These are phyloP conservation scores for Beta corolliflora DNA, from an alignment of 179 eudicot species.

Conservation along the genomic window DNA sequence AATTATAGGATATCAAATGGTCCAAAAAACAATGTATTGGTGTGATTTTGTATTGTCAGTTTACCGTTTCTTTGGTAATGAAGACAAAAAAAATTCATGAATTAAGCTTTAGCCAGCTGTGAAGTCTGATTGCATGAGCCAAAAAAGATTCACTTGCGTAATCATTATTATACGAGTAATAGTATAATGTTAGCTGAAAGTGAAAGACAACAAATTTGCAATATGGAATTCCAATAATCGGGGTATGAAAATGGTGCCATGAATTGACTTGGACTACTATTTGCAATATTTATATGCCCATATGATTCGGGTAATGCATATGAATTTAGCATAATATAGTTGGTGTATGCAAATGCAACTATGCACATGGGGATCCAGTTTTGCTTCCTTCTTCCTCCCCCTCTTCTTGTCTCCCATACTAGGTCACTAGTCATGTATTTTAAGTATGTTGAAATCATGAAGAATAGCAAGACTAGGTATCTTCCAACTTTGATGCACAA, in stretches of 20 bases:
- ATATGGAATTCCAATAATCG: conserved; percentile 12
- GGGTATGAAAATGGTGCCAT: not conserved
- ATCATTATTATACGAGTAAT: not conserved
- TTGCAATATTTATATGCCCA: not conserved
- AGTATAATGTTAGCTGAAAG: not conserved
- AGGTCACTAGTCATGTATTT: not conserved
- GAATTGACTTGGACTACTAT: not conserved
- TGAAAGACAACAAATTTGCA: not conserved
- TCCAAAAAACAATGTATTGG: no score
- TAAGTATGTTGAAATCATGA: no score
- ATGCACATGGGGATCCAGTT: no score
- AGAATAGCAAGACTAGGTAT: not conserved
- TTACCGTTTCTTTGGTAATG: no score
- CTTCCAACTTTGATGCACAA: not conserved
- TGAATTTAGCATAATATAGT: not conserved
- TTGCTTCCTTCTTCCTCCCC: no score
- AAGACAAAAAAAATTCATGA: not conserved
- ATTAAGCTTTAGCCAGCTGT: not conserved
- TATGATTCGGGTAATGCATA: not conserved
- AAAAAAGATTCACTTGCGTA: not conserved
- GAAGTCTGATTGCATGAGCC: conserved; percentile 8
- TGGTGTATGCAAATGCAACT: conserved; percentile 11
- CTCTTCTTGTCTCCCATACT: no score
- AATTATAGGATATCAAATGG: no score
- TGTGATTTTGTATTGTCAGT: not conserved